Percentiles rank a stretch among this genome's conserved stretches.
phyloP scores from a whole-genome alignment of 2,329 filamentous ascomycete genomes.

The Karstenula rhodostoma region DNA sequence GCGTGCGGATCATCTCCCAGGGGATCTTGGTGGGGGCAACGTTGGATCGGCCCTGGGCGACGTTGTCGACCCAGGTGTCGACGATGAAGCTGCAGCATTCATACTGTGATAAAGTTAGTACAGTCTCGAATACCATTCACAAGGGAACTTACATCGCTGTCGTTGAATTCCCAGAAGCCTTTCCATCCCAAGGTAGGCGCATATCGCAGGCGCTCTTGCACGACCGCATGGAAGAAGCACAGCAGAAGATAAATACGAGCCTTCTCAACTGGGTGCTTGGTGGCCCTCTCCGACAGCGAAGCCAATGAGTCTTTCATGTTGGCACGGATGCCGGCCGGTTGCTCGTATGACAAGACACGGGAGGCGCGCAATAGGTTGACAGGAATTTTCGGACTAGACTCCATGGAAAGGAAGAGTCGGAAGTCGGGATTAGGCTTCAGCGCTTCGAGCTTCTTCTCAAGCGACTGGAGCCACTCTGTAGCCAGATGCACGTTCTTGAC shows the following conservation, averaged over 20 bases:
- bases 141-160: slow-evolving; percentile 83
- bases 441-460: slow-evolving; percentile 95
- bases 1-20: slow-evolving; percentile 92
- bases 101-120: slow-evolving; percentile 67
- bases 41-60: slow-evolving; percentile 86
- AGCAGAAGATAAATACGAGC: slow-evolving; percentile 88
- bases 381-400: slow-evolving; percentile 94
- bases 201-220: slow-evolving; percentile 93
- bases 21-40: slow-evolving; percentile 93
- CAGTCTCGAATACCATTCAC: slow-evolving; percentile 6
- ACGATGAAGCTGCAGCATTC: slow-evolving; percentile 97
- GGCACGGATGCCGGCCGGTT: slow-evolving; percentile 92
- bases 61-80: slow-evolving; percentile 88
- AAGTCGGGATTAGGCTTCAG: slow-evolving; percentile 94
- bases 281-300: slow-evolving; percentile 77
- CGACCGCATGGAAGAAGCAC: slow-evolving; percentile 93
- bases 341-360: slow-evolving; percentile 95
- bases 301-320: slow-evolving; percentile 99
- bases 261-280: slow-evolving; percentile 88
- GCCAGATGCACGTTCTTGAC: slow-evolving; percentile 99
- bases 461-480: slow-evolving; percentile 93
- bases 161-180: slow-evolving; percentile 99
- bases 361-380: slow-evolving; percentile 94
- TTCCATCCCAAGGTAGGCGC: slow-evolving; percentile 96
- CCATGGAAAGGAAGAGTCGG: slow-evolving; percentile 96